Conservation (phyloP, 2,329 filamentous ascomycete species). For the Paradendryphiella salina region DNA sequence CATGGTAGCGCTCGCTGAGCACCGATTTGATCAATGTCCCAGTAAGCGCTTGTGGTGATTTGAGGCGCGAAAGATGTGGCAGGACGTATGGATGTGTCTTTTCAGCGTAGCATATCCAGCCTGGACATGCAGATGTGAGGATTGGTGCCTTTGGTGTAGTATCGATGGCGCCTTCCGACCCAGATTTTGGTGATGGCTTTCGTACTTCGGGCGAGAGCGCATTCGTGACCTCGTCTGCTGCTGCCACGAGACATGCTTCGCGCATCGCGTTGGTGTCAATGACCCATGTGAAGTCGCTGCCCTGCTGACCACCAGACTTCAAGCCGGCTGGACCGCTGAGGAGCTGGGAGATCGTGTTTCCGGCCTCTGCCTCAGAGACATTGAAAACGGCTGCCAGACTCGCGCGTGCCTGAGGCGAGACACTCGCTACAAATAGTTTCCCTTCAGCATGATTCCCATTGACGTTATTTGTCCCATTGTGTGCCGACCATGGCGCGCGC, state of each 20-base stretch:
- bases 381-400: slow-evolving; percentile 84
- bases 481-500: slow-evolving; percentile 36
- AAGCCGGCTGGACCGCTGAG: slow-evolving; percentile 72
- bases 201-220: slow-evolving; percentile 37
- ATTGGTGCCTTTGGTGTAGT: slow-evolving; percentile 64
- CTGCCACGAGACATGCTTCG: slow-evolving; percentile 74
- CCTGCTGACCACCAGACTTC: slow-evolving; percentile 68
- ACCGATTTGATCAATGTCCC: slow-evolving; percentile 89
- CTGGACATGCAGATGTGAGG: slow-evolving; percentile 88
- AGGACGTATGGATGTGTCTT: slow-evolving; percentile 95
- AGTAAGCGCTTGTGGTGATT: slow-evolving; percentile 89
- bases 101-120: slow-evolving; percentile 98
- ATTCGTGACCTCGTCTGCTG: slow-evolving; percentile 53
- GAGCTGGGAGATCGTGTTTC: slow-evolving; percentile 80
- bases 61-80: slow-evolving; percentile 85
- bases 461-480: slow-evolving; percentile 33
- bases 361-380: slow-evolving; percentile 72
- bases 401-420: slow-evolving; percentile 88
- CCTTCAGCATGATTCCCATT: slow-evolving; percentile 51
- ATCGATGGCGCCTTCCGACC: slow-evolving; percentile 40
- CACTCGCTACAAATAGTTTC: slow-evolving; percentile 85
- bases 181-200: slow-evolving; percentile 28
- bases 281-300: slow-evolving; percentile 83
- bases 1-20: slow-evolving; percentile 70
- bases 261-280: slow-evolving; percentile 85